Evolutionary conservation across 257 asterid species (phyloP), one percentile per base, ranked within the genome.

Genomic region (Salvia hispanica): DNA sequence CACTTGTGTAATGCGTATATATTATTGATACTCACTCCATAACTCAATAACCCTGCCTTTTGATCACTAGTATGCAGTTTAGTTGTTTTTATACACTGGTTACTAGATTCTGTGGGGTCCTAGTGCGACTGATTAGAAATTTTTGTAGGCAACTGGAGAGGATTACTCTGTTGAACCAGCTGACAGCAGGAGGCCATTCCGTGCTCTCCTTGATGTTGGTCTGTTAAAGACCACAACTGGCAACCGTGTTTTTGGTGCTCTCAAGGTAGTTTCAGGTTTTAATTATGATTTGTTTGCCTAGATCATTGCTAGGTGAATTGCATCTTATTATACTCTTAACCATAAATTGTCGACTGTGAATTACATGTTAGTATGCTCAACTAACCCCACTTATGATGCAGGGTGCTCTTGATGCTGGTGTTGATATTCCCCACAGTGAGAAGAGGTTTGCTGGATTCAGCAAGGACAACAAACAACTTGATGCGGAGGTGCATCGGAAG

Each of bases 201-300:
- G 98, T 66, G 97, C 96, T 5, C 97, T 92, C 55, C 78, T 92
- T 45, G 97, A 90, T 75, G 98, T 90, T 72, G 98, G 98, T 18
- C 98, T 90, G 60, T 0, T 92, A n/a, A 75, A 72, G 51, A 92
- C 98, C 13, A 92, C 97, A 18, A 90, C 98, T 0, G 97, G 98
- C 1, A 90, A 92, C 72, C 89, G 96, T 39, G 86, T 92, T 37
- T 90, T 90, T 63, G 98, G 97, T 73, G 97, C 96, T 4, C 97
- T 92, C 34, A 88, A 88, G 95, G 96, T 92, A 72, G 0, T 7
- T 45, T 14, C 21, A 25, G 9, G 34, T 34, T 62, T 44, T 21
- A 57, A 37, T 40, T 13, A 31, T 7, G 31, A 40, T 46, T 15
- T 51, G 3, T 5, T 25, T 1, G 31, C 31, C 31, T 34, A 34